Evolutionary conservation across 176 grass and related monocot genomes (phyloP), one percentile per base, ranked within the genome.

Genomic region (Pontederia paniculata): DNA sequence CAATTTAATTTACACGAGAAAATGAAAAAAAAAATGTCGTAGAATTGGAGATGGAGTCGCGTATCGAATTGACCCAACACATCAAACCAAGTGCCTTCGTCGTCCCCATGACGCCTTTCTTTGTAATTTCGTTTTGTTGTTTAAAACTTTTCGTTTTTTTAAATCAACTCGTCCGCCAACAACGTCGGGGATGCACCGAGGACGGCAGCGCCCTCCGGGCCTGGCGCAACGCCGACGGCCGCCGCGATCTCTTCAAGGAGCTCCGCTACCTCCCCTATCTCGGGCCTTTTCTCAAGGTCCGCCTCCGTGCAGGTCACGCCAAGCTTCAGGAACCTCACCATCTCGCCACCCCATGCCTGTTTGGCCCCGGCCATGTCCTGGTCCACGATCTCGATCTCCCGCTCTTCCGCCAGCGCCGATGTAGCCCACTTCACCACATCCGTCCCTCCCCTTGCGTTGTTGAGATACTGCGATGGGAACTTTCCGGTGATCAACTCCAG

Each of bases 341-440:
- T 78, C 0, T 50, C 58, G 0, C 43, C 23, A 5, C 17, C 11
- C 12, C 17, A 13, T 8, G 17, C 46, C 17, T 45, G 11, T 0
- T 54, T 78, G 0, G 6, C 43, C 0, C 2, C 46, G 1, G 50
- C 58, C 3, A 78, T 21, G 8, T 44, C 58, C 0, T 74, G 74
- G 50, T 89, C 81, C 0, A 89, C 13, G 3, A 84, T 13, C 12
- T 76, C 74, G 2, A 12, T 16, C 71, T 89, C 86, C 17, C 63
- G 20, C 7, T 78, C 63, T n/a, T 78, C 81, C 0, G 74, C 67
- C 12, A 81, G 69, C 0, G 74, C 77, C 18, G 57, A 46, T 5
- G 62, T 58, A 10, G 77, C 67, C 81, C 86, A 89, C 19, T 84
- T 71, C 67, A 84, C 81, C 8, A 89, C 86, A 23, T 89, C 81